A percentile compares a stretch with the other conserved stretches of the same genome.
Evolutionary conservation across 768 basidiomycete genomes (phyloP).

Genomic region (Trametes cubensis): DNA sequence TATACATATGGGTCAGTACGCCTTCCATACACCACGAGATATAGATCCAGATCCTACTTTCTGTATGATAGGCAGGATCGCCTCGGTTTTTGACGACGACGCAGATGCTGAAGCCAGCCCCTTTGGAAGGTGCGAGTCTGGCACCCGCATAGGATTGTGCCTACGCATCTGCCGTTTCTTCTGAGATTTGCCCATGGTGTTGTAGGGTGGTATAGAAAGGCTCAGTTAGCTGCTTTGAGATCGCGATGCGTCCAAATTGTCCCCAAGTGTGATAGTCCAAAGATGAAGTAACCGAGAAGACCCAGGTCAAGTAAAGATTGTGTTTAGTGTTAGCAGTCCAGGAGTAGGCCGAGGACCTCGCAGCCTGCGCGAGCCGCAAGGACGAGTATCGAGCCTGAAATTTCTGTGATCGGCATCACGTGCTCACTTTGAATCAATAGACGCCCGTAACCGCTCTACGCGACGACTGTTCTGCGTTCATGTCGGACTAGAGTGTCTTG

Average conservation of each 20-base stretch:
- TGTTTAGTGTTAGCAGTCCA: too few species aligned
- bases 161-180: slow-evolving; percentile 83
- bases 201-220: not conserved
- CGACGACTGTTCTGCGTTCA: not conserved
- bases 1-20: not conserved
- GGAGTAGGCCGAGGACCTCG: too few species aligned
- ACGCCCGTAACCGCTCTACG: too few species aligned
- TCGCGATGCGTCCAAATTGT: too few species aligned
- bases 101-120: slow-evolving; percentile 77
- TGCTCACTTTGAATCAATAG: not conserved
- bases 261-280: not conserved
- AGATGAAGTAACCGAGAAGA: not conserved
- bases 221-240: not conserved
- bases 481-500: not conserved
- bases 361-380: too few species aligned
- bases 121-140: slow-evolving; percentile 86
- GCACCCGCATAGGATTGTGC: slow-evolving; percentile 93
- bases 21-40: not conserved
- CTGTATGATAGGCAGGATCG: slow-evolving; percentile 85
- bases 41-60: slow-evolving; percentile 56
- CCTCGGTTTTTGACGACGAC: slow-evolving; percentile 74
- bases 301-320: too few species aligned
- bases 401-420: slow-evolving; percentile 22
- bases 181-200: slow-evolving; percentile 87
- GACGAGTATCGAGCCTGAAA: slow-evolving; percentile 7